Percentiles rank a stretch among this genome's conserved stretches.
Evolutionary conservation across 2,329 filamentous ascomycete species (phyloP).

Genomic region (Daldinia sp.): DNA sequence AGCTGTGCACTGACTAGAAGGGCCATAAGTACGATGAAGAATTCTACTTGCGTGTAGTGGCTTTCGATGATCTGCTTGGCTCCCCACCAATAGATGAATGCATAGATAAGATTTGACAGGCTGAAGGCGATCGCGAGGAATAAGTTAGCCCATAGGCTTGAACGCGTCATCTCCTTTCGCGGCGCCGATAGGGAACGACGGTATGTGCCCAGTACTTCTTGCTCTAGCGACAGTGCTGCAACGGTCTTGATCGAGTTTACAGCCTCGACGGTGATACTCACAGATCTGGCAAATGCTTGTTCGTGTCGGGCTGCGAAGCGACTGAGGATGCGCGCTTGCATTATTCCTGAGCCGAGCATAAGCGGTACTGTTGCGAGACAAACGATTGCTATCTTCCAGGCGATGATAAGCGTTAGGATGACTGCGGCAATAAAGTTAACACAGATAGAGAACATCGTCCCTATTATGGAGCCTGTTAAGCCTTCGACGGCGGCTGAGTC

Average conservation of each 20-base stretch:
- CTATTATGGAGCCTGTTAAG: constrained; percentile 77
- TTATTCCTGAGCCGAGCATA: constrained; percentile 75
- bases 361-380: constrained; percentile 76
- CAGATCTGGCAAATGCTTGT: constrained; percentile 72
- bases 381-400: constrained; percentile 82
- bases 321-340: constrained; percentile 73
- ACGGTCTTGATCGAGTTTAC: constrained; percentile 75
- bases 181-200: constrained; percentile 62
- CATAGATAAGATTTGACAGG: constrained; percentile 76
- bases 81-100: constrained; percentile 85
- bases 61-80: constrained; percentile 76
- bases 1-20: constrained; percentile 79
- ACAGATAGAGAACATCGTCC: constrained; percentile 74
- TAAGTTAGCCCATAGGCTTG: constrained; percentile 65
- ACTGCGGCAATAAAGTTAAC: constrained; percentile 77
- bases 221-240: constrained; percentile 66
- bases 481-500: constrained; percentile 76
- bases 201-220: constrained; percentile 66
- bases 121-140: constrained; percentile 72
- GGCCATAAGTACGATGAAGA: constrained; percentile 79
- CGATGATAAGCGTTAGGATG: constrained; percentile 76
- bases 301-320: constrained; percentile 73
- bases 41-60: constrained; percentile 73
- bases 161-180: constrained; percentile 66
- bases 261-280: constrained; percentile 74